Conservation (phyloP, 805 yeast species). For the Kazachstania psychrophila region DNA sequence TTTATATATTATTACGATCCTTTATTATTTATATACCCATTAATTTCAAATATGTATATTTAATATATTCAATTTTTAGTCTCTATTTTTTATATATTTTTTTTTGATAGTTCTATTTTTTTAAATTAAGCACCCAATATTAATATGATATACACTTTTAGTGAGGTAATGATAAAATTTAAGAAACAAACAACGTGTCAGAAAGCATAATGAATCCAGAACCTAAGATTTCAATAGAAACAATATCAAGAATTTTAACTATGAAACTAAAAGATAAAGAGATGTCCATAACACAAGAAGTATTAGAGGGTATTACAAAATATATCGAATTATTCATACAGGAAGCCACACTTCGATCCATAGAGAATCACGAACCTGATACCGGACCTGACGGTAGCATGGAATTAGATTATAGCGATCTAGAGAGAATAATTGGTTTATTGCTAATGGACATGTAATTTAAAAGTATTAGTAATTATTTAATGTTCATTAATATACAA, state of each 20-base stretch:
- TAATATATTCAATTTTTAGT: neutral
- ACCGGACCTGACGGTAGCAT: constrained; percentile 3
- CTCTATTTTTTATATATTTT: neutral
- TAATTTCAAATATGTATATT: neutral
- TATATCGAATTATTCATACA: constrained; percentile 24
- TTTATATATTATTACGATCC: no score
- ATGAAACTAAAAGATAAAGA: constrained; percentile 13
- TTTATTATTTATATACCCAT: neutral
- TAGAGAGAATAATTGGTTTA: constrained; percentile 26
- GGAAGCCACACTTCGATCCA: constrained; percentile 25
- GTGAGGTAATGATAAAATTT: no score
- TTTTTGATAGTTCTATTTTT: no score
- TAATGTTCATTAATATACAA: constrained; percentile 2
- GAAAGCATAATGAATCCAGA: no score
- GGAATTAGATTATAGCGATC: constrained; percentile 15
- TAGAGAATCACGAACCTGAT: constrained; percentile 17
- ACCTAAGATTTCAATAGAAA: neutral
- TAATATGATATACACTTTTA: no score
- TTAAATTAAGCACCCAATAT: no score
- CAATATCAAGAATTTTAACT: constrained; percentile 14
- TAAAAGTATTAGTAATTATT: neutral
- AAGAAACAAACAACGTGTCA: no score
- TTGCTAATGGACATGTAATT: constrained; percentile 25
- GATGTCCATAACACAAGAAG: constrained; percentile 19
- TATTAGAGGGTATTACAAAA: constrained; percentile 14